phyloP scores from a whole-genome alignment of 345 rosid genomes.

The Xanthoceras sorbifolium region DNA sequence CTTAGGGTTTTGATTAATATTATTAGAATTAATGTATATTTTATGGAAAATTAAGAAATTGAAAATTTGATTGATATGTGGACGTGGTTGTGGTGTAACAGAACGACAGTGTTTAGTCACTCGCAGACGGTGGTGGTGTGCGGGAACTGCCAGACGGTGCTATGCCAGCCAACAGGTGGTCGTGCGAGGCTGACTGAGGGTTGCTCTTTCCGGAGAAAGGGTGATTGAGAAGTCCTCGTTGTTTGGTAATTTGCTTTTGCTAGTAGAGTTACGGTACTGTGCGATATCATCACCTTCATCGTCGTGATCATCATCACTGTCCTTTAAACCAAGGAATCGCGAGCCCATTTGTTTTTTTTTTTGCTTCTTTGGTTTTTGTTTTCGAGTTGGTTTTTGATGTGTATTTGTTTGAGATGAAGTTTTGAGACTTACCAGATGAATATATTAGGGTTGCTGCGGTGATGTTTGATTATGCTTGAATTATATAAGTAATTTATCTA shows the following conservation, averaged over 20 bases:
- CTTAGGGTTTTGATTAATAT: not conserved
- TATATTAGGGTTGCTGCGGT: not conserved
- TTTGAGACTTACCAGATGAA: not conserved
- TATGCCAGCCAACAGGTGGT: constrained; percentile 67
- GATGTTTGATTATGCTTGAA: not conserved
- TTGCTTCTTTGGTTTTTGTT: not conserved
- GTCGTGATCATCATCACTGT: not conserved
- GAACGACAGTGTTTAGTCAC: constrained; percentile 64
- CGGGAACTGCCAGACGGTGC: constrained; percentile 55
- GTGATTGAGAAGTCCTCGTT: constrained; percentile 20
- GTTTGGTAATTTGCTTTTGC: constrained; percentile 4
- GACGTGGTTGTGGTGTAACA: constrained; percentile 8
- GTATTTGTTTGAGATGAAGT: constrained; percentile 3
- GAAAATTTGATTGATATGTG: not conserved
- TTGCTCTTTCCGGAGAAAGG: constrained; percentile 57
- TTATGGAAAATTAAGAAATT: not conserved
- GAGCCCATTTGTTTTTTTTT: not conserved
- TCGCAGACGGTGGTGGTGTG: constrained; percentile 63
- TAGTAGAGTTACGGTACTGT: constrained; percentile 1
- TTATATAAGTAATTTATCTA: not conserved
- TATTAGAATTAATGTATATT: not conserved
- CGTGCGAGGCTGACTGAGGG: constrained; percentile 53
- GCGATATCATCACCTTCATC: constrained; percentile 1
- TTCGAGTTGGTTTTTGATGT: not conserved
- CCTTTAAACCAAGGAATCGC: not conserved